phyloP scores from a whole-genome alignment of 192 early-diverging fungal species.

The Backusella parvicylindrica region DNA sequence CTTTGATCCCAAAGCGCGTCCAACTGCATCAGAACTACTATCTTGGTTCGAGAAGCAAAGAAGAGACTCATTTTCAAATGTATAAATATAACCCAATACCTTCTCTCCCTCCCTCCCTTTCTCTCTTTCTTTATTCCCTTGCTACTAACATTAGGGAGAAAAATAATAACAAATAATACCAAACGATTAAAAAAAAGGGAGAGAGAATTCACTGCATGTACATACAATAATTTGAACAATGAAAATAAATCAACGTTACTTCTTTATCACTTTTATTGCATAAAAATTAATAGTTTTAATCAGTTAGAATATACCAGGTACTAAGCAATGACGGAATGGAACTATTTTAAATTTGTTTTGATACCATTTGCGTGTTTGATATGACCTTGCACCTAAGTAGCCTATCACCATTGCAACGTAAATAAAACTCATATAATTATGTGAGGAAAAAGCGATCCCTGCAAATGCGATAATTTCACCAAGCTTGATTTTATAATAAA shows the following conservation, averaged over 20 bases:
- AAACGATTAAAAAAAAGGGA: too few relatives aligned
- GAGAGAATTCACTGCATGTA: not conserved
- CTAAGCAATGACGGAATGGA: constrained; percentile 9
- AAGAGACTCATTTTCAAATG: not conserved
- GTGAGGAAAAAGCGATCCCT: constrained; percentile 12
- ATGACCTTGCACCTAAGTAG: constrained; percentile 18
- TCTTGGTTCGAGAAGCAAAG: not conserved
- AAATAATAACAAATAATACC: too few relatives aligned
- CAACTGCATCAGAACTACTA: not conserved
- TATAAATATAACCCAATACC: too few relatives aligned
- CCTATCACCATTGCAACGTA: not conserved
- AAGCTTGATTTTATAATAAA: not conserved
- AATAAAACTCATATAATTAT: not conserved
- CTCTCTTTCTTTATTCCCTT: not conserved
- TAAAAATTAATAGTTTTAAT: not conserved
- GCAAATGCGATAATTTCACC: constrained; percentile 27
- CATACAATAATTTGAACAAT: not conserved
- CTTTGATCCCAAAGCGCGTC: not conserved
- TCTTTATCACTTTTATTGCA: not conserved
- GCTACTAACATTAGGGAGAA: not conserved
- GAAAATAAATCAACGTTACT: not conserved
- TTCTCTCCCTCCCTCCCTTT: not conserved
- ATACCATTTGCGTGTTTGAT: constrained; percentile 25
- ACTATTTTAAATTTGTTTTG: not conserved
- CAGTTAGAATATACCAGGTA: constrained; percentile 6